Conservation (phyloP, 768 basidiomycete genomes). For the Amanita phalloides region DNA sequence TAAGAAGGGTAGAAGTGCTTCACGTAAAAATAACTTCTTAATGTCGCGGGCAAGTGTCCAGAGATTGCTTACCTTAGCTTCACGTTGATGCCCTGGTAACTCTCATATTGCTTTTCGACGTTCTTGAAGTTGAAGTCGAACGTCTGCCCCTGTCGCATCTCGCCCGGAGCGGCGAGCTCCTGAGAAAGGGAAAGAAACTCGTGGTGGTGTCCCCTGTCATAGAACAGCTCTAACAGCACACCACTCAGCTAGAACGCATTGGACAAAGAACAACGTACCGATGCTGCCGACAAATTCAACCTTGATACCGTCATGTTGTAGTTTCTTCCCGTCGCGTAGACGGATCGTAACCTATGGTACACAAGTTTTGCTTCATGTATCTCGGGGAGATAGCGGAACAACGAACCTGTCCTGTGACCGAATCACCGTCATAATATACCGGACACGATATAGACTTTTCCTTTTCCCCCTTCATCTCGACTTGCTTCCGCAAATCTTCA, state of each 20-base stretch:
- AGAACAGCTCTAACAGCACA: constrained; percentile 63
- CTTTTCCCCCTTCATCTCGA: constrained; percentile 86
- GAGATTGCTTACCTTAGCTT: constrained; percentile 67
- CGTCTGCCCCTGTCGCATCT: constrained; percentile 93
- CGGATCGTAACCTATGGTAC: constrained; percentile 63
- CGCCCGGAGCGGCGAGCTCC: constrained; percentile 92
- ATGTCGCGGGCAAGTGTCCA: not conserved
- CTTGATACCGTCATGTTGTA: constrained; percentile 93
- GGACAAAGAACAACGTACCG: constrained; percentile 36
- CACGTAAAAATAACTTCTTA: constrained; percentile 4
- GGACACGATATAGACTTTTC: constrained; percentile 80
- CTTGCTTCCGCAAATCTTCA: constrained; percentile 80
- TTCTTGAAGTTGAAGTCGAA: constrained; percentile 98
- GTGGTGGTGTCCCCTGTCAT: constrained; percentile 96
- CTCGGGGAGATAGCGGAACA: not conserved
- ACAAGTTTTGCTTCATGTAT: not conserved
- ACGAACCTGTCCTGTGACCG: constrained; percentile 74
- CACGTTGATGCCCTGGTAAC: constrained; percentile 96
- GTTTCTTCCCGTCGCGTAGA: constrained; percentile 89
- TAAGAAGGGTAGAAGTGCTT: constrained; percentile 7
- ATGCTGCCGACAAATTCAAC: constrained; percentile 97
- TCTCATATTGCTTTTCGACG: constrained; percentile 98
- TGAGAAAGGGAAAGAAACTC: constrained; percentile 95
- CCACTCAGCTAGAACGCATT: not conserved
- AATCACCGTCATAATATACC: constrained; percentile 93